These are phyloP conservation scores for Colletotrichum sp. DNA, from an alignment of 2,329 filamentous ascomycete genomes.

Conservation along the genomic window DNA sequence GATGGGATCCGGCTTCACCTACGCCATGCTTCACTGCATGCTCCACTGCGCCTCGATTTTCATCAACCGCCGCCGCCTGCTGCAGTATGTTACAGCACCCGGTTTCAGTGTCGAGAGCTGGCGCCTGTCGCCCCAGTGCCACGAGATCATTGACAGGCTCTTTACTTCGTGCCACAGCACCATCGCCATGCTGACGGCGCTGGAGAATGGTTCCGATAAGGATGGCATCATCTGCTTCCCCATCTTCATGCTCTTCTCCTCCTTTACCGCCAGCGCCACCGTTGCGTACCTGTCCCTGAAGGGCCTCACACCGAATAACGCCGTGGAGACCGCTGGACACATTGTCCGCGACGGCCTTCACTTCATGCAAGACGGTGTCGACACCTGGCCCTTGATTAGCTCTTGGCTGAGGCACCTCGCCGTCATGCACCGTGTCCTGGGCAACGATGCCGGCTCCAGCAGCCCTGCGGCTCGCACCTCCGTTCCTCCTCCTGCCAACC, in stretches of 20 bases:
- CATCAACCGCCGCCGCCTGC: slow-evolving; percentile 62
- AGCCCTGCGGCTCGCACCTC: slow-evolving; percentile 34
- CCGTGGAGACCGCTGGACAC: slow-evolving; percentile 60
- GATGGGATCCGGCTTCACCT: slow-evolving; percentile 68
- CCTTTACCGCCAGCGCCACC: slow-evolving; percentile 65
- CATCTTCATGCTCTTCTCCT: slow-evolving; percentile 68
- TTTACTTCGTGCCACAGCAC: slow-evolving; percentile 65
- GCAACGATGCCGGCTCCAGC: slow-evolving; percentile 51
- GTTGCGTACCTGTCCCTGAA: slow-evolving; percentile 68
- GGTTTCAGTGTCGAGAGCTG: slow-evolving; percentile 59
- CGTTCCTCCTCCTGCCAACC: slow-evolving; percentile 33
- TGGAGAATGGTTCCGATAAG: slow-evolving; percentile 63
- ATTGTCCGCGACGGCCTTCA: slow-evolving; percentile 65
- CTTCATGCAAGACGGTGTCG: slow-evolving; percentile 63
- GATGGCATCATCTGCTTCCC: slow-evolving; percentile 65
- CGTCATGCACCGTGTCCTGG: slow-evolving; percentile 66
- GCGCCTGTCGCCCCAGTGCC: slow-evolving; percentile 53
- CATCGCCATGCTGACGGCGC: slow-evolving; percentile 58
- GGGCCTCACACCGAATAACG: slow-evolving; percentile 60
- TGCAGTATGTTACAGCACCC: slow-evolving; percentile 61
- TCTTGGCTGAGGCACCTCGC: slow-evolving; percentile 66
- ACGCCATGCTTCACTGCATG: slow-evolving; percentile 67
- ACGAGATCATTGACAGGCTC: slow-evolving; percentile 61
- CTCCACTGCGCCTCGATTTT: slow-evolving; percentile 67
- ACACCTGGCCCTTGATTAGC: slow-evolving; percentile 64